Evolutionary conservation across 2,329 filamentous ascomycete species (phyloP).

Genomic region (Pestalotiopsis sp.): DNA sequence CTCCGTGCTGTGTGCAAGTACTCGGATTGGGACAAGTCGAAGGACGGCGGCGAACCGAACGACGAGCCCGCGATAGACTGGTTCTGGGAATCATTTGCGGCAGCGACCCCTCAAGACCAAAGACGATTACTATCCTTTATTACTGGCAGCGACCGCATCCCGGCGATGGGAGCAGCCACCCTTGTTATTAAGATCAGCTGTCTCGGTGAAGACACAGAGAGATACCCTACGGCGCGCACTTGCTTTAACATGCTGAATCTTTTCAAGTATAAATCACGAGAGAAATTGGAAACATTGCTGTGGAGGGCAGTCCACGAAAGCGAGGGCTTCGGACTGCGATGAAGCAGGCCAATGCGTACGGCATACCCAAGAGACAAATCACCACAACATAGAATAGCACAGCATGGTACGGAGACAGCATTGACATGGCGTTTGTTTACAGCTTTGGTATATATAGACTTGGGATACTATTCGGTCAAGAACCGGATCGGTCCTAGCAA

Average conservation of each 20-base stretch:
- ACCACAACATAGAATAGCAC: neutral
- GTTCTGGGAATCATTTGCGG: constrained; percentile 86
- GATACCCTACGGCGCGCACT: constrained; percentile 85
- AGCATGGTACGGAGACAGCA: constrained; percentile 1
- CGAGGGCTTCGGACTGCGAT: constrained; percentile 90
- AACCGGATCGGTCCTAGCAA: neutral
- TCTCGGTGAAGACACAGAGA: constrained; percentile 71
- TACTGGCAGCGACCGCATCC: constrained; percentile 88
- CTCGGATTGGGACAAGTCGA: constrained; percentile 67
- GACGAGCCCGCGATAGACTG: constrained; percentile 72
- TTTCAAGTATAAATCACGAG: constrained; percentile 69
- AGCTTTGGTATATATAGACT: neutral
- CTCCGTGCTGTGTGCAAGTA: constrained; percentile 79
- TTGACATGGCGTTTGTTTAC: neutral
- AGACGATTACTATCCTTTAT: constrained; percentile 83
- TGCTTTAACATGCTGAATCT: constrained; percentile 88
- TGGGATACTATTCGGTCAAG: neutral
- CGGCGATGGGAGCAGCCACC: constrained; percentile 80
- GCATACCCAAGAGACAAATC: neutral
- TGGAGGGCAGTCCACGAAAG: constrained; percentile 90
- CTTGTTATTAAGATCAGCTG: constrained; percentile 77
- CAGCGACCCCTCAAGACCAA: constrained; percentile 68
- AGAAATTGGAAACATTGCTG: constrained; percentile 71
- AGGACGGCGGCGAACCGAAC: constrained; percentile 46
- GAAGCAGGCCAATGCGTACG: neutral